These are phyloP conservation scores for Solanum dulcamara DNA, from an alignment of 257 asterid genomes.

Conservation along the genomic window DNA sequence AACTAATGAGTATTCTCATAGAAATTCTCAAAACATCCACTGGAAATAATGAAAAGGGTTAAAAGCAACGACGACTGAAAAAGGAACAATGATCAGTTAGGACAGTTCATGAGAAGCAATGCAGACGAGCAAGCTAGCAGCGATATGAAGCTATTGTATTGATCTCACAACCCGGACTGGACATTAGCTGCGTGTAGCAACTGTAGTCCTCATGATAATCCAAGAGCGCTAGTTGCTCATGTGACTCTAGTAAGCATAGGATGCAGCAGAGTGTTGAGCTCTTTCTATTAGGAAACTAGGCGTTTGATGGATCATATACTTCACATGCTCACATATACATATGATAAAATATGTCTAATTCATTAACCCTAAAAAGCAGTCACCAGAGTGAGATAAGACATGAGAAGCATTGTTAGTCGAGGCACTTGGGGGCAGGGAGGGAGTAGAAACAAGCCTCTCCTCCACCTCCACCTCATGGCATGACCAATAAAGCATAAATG, in stretches of 20 bases:
- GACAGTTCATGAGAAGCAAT: not conserved
- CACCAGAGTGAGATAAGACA: not conserved
- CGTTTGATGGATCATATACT: not conserved
- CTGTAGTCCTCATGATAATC: not conserved
- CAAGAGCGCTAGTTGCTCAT: not conserved
- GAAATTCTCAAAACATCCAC: not conserved
- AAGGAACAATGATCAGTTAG: not conserved
- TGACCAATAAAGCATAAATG: not conserved
- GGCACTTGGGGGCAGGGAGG: not conserved
- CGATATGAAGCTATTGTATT: not conserved
- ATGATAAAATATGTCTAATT: not conserved
- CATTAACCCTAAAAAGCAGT: not conserved
- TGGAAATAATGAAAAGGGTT: not conserved
- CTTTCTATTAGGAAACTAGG: not conserved
- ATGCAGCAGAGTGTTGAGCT: not conserved
- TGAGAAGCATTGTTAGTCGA: not conserved
- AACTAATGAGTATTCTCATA: not conserved
- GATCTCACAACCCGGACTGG: not conserved
- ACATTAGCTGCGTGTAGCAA: not conserved
- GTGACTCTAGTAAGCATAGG: not conserved
- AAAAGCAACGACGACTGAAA: not conserved
- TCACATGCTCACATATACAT: not conserved
- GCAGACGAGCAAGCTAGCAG: not conserved
- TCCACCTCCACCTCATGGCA: not conserved
- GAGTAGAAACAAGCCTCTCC: not conserved